Conservation (phyloP, 2,329 filamentous ascomycete genomes). For the Fusarium marasasianum region DNA sequence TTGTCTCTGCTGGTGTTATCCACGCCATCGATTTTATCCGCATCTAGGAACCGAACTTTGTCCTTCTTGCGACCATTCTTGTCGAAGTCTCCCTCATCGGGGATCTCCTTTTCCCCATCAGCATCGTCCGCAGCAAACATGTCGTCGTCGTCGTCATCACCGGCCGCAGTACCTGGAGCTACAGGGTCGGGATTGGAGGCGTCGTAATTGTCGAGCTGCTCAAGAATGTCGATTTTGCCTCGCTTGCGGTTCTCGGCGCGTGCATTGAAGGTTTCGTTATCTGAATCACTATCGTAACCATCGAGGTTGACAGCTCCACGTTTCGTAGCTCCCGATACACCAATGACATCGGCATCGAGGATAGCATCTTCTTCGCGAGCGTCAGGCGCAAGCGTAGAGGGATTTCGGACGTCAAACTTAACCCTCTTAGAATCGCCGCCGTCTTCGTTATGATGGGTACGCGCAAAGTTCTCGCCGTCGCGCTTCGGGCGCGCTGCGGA, state of each 20-base stretch:
- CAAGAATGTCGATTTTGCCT: slow-evolving; percentile 60
- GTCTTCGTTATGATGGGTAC: slow-evolving; percentile 72
- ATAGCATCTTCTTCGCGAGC: slow-evolving; percentile 75
- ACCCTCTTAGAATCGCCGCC: slow-evolving; percentile 74
- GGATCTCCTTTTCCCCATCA: slow-evolving; percentile 51
- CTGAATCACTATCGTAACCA: slow-evolving; percentile 94
- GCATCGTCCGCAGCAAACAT: slow-evolving; percentile 82
- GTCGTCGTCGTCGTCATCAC: slow-evolving; percentile 69
- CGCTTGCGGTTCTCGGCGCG: slow-evolving; percentile 70
- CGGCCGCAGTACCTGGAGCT: slow-evolving; percentile 62
- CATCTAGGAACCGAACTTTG: slow-evolving; percentile 68
- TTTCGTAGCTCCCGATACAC: slow-evolving; percentile 79
- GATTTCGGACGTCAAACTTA: slow-evolving; percentile 94
- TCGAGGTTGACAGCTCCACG: slow-evolving; percentile 96
- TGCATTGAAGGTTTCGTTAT: slow-evolving; percentile 87
- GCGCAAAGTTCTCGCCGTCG: slow-evolving; percentile 81
- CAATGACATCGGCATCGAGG: slow-evolving; percentile 92
- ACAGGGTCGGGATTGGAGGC: slow-evolving; percentile 51
- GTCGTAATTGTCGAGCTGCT: slow-evolving; percentile 65
- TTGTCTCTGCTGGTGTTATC: slow-evolving; percentile 77
- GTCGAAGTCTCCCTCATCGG: slow-evolving; percentile 45
- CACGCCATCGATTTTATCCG: slow-evolving; percentile 78
- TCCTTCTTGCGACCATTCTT: slow-evolving; percentile 67
- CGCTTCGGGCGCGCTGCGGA: slow-evolving; percentile 82
- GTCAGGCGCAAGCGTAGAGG: slow-evolving; percentile 88